Percentiles rank a stretch among this genome's conserved stretches.
These are phyloP conservation scores for Asterophora parasitica DNA, from an alignment of 768 basidiomycete species.

Conservation along the genomic window DNA sequence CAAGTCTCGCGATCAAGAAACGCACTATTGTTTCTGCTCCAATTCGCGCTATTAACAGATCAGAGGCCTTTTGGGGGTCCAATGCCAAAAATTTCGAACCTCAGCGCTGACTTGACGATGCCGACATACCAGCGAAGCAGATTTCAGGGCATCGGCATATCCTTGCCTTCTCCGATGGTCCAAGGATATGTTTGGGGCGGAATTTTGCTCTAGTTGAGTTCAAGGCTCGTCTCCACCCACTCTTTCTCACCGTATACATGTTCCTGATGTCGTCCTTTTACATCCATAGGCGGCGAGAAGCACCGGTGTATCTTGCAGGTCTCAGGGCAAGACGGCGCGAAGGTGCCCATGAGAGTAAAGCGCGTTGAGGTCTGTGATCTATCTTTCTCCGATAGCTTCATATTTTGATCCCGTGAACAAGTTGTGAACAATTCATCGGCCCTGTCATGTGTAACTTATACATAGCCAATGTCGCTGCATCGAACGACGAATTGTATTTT, in stretches of 20 bases:
- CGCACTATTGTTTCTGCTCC: conserved; percentile 42
- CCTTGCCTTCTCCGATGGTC: conserved; percentile 49
- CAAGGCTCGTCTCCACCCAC: conserved; percentile 25
- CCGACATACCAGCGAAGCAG: conserved; percentile 28
- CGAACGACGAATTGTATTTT: not conserved
- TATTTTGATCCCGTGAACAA: too few species aligned
- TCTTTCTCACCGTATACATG: not conserved
- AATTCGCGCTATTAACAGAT: conserved; percentile 43
- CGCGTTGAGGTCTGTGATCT: conserved; percentile 18
- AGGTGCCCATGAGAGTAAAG: conserved; percentile 31
- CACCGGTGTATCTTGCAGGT: conserved; percentile 34
- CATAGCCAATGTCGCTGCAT: not conserved
- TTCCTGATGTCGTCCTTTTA: not conserved
- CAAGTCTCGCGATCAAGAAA: conserved; percentile 40
- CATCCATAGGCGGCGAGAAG: conserved; percentile 36
- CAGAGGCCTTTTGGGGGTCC: conserved; percentile 55
- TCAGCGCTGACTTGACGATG: conserved; percentile 52
- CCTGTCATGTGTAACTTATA: not conserved
- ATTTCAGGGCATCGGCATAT: conserved; percentile 48
- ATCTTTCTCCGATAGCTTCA: not conserved
- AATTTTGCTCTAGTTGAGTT: conserved; percentile 43
- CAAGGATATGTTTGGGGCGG: conserved; percentile 45
- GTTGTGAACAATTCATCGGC: not conserved
- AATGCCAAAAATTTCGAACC: conserved; percentile 57
- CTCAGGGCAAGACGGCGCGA: conserved; percentile 27